Conservation (phyloP, 2,329 filamentous ascomycete species). For the Amphichorda felina region DNA sequence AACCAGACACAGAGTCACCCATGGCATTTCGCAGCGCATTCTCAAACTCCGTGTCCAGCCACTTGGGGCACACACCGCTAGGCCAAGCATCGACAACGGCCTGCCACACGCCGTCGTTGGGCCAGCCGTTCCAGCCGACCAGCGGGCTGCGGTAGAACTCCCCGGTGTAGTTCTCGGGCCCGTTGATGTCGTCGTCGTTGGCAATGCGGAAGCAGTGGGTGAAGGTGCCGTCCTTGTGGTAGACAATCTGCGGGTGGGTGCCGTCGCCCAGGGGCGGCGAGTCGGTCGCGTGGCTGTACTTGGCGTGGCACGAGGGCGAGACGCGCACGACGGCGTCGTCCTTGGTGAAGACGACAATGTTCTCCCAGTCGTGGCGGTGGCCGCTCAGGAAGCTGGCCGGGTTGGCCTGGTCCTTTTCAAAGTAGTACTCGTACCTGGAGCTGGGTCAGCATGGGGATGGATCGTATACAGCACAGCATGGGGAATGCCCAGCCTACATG, state of each 20-base stretch:
- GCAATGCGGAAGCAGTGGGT: slow-evolving; percentile 19
- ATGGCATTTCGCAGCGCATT: slow-evolving; percentile 11
- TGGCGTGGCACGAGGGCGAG: slow-evolving; percentile 14
- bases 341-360: slow-evolving; percentile 19
- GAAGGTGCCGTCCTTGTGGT: slow-evolving; percentile 15
- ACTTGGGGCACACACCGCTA: slow-evolving; percentile 16
- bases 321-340: slow-evolving; percentile 13
- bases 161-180: slow-evolving; percentile 13
- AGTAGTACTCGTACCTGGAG: slow-evolving; percentile 20
- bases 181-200: slow-evolving; percentile 11
- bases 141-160: slow-evolving; percentile 12
- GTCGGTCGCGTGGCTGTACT: slow-evolving; percentile 11
- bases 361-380: slow-evolving; percentile 30
- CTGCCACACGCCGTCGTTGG: slow-evolving; percentile 9
- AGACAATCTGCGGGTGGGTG: slow-evolving; percentile 11
- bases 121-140: slow-evolving; percentile 16
- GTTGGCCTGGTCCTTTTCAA: slow-evolving; percentile 29
- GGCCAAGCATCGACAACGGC: slow-evolving; percentile 13
- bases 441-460: background rate
- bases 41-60: slow-evolving; percentile 14
- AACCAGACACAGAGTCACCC: slow-evolving; percentile 13
- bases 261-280: slow-evolving; percentile 9
- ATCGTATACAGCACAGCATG: too few relatives aligned
- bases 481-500: slow-evolving; percentile 13
- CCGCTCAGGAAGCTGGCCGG: slow-evolving; percentile 16